These are phyloP conservation scores for Leucocoprinus leucothites DNA, from an alignment of 768 basidiomycete species.

Conservation along the genomic window DNA sequence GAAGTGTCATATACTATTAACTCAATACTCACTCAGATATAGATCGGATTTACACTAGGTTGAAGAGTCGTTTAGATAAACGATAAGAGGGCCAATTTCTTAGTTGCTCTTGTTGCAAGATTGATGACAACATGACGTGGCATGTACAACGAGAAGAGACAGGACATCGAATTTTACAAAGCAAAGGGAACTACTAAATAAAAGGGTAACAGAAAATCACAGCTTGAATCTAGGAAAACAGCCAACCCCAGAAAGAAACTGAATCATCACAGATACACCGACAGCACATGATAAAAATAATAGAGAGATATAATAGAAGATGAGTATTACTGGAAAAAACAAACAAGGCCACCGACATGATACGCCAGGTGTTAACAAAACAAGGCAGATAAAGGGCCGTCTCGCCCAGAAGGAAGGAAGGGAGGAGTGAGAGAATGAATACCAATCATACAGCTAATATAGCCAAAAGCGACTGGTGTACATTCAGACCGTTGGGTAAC, in stretches of 20 bases:
- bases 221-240: constrained; percentile 6
- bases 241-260: constrained; percentile 3
- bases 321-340: neutral
- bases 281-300: constrained; percentile 12
- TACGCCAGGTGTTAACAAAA: neutral
- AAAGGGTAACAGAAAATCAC: neutral
- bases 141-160: neutral
- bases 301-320: constrained; percentile 7
- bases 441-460: neutral
- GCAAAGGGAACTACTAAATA: neutral
- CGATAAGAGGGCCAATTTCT: no score
- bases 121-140: neutral
- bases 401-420: constrained; percentile 16
- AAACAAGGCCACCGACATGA: neutral
- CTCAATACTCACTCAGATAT: no score
- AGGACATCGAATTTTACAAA: constrained; percentile 2
- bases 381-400: constrained; percentile 13
- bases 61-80: no score
- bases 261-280: constrained; percentile 6
- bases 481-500: constrained; percentile 3
- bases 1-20: no score
- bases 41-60: no score
- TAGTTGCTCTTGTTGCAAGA: constrained; percentile 1
- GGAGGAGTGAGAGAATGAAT: neutral
- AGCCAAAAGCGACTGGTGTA: neutral